Base-by-base conservation (phyloP, 805 yeast species). In the Kodamaea kakaduensis region DNA sequence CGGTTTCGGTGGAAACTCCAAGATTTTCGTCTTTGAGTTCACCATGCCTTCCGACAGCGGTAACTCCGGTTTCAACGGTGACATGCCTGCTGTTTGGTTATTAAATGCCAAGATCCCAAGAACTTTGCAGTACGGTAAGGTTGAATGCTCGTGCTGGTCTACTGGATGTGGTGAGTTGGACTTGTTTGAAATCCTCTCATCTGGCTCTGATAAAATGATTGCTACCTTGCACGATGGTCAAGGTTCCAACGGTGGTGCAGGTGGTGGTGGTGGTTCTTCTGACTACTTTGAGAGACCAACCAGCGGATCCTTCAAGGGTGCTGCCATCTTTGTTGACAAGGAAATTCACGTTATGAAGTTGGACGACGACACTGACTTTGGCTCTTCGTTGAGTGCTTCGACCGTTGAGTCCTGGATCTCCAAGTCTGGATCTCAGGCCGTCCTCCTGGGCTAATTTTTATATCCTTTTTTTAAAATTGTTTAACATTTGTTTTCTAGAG, bases 91-190 rank as follows among this genome's bases (percentile, higher is more conserved):
- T 44, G 75, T 89, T 51, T 89, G 97, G 97, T 70, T 89, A 62
- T 77, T 89, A 60, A 89, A 89, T 62, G 96, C 96, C 44, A 84
- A 85, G 72, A 81, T 89, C 56, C 96, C 98, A 67, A 86, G 98
- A 75, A 89, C 97, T 48, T 67, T 81, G 54, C 97, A 93, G 69
- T 93, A 93, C 67, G 97, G 97, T 61, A 69, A 69, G 42, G 59
- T 80, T 17, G 58, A 75, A 14, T 93, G 97, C 73, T 87, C 97
- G 23, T 93, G 98, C 76, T 93, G 98, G 98, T 52, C 75, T 36
- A 74, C 95, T 37, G 97, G 97, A 43, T 93, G 98, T 69, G 98
- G 98, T 70, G 98, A 93, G 73, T 72, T 93, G 53, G 98, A 93
- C 67, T 71, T 88, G 53, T 93, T 90, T 54, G 98, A 93, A 75